These are phyloP conservation scores for Dentipellis sp. DNA, from an alignment of 768 basidiomycete genomes.

Conservation along the genomic window DNA sequence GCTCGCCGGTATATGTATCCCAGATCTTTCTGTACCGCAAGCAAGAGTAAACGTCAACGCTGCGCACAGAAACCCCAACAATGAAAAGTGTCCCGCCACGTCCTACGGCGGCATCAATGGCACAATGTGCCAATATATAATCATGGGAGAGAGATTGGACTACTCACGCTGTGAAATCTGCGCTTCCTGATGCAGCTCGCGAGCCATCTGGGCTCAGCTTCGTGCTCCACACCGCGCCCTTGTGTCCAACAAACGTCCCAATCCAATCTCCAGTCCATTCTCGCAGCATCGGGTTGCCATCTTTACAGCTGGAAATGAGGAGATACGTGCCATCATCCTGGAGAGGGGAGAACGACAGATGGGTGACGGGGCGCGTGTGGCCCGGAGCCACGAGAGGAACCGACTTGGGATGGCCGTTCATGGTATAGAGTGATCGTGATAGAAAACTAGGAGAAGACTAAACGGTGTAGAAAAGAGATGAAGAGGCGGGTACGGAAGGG, in stretches of 20 bases:
- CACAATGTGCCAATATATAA: no score
- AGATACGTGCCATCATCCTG: slow-evolving; percentile 82
- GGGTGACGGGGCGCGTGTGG: slow-evolving; percentile 83
- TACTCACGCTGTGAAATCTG: slow-evolving; percentile 94
- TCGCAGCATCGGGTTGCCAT: slow-evolving; percentile 95
- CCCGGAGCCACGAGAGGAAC: slow-evolving; percentile 79
- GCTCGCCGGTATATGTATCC: slow-evolving; percentile 87
- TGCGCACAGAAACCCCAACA: not conserved
- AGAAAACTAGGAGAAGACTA: slow-evolving; percentile 1
- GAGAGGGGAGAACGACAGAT: slow-evolving; percentile 85
- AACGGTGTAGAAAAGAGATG: slow-evolving; percentile 6
- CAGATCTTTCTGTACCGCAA: slow-evolving; percentile 70
- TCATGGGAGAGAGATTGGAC: not conserved
- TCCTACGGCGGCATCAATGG: not conserved
- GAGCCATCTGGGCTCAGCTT: slow-evolving; percentile 84
- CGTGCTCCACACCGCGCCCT: slow-evolving; percentile 95
- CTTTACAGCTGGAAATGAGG: slow-evolving; percentile 95
- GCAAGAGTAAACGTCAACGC: slow-evolving; percentile 5
- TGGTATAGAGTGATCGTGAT: not conserved
- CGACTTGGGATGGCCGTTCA: slow-evolving; percentile 32
- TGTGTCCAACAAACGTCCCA: slow-evolving; percentile 83
- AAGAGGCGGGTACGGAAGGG: not conserved
- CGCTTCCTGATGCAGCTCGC: slow-evolving; percentile 85
- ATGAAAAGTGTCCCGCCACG: not conserved
- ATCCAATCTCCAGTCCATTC: slow-evolving; percentile 99